Conservation (phyloP, 2,329 filamentous ascomycete species). For the Penicillium brevicompactum region DNA sequence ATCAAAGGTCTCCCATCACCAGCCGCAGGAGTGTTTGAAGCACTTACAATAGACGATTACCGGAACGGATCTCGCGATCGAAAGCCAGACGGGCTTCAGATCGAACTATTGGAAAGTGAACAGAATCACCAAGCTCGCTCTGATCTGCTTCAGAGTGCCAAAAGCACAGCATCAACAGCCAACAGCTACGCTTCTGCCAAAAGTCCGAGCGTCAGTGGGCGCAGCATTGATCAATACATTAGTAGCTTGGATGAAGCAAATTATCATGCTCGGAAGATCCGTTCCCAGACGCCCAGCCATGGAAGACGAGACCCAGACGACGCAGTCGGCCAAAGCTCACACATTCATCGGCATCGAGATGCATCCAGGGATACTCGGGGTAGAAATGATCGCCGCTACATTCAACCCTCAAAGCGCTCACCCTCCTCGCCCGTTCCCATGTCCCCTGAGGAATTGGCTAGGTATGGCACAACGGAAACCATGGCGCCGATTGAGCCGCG, state of each 20-base stretch:
- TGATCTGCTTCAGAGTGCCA: slow-evolving; percentile 53
- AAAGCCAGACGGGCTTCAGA: slow-evolving; percentile 74
- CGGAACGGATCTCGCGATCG: slow-evolving; percentile 69
- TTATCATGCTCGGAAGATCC: slow-evolving; percentile 58
- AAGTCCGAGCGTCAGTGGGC: slow-evolving; percentile 62
- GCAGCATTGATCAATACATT: slow-evolving; percentile 80
- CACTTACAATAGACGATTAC: slow-evolving; percentile 61
- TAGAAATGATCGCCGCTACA: slow-evolving; percentile 66
- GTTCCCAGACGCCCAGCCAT: slow-evolving; percentile 52
- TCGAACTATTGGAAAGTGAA: slow-evolving; percentile 60
- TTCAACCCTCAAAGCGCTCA: slow-evolving; percentile 77
- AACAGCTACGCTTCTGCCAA: slow-evolving; percentile 54
- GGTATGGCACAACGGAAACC: slow-evolving; percentile 45
- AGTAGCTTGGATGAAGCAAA: slow-evolving; percentile 80
- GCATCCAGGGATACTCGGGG: slow-evolving; percentile 68
- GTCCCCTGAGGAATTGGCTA: slow-evolving; percentile 78
- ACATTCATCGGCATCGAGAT: slow-evolving; percentile 58
- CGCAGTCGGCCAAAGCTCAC: slow-evolving; percentile 51
- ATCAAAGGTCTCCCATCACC: slow-evolving; percentile 68
- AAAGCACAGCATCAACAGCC: slow-evolving; percentile 40
- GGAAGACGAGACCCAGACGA: slow-evolving; percentile 50
- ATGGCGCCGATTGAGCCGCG: slow-evolving; percentile 49
- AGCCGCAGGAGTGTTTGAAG: slow-evolving; percentile 64
- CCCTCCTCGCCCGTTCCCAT: slow-evolving; percentile 92
- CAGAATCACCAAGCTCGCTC: slow-evolving; percentile 55